phyloP scores from a whole-genome alignment of 768 basidiomycete species.

The Naganishia antarctica region DNA sequence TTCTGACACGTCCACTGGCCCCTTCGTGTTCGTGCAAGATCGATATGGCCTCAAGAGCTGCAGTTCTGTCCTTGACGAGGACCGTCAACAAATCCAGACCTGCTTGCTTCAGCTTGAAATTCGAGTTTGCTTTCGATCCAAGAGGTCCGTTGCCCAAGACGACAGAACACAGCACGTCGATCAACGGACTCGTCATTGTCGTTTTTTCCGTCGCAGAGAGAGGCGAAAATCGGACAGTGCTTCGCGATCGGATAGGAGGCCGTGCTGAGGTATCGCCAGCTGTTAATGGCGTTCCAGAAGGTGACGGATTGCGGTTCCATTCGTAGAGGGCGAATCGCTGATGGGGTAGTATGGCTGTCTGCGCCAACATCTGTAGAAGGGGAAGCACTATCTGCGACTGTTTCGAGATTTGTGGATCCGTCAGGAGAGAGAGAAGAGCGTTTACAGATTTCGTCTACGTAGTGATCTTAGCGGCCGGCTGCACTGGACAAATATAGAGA shows the following conservation, averaged over 20 bases:
- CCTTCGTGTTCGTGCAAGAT: neutral
- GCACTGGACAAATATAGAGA: too few relatives aligned
- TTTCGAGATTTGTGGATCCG: constrained; percentile 21
- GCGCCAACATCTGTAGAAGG: constrained; percentile 42
- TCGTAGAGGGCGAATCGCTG: constrained; percentile 39
- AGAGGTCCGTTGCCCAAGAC: constrained; percentile 10
- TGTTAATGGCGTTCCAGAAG: neutral
- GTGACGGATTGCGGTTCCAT: neutral
- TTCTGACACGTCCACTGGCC: constrained; percentile 10
- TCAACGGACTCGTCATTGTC: neutral
- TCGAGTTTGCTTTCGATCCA: constrained; percentile 13
- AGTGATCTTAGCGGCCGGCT: too few relatives aligned
- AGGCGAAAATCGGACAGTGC: constrained; percentile 10
- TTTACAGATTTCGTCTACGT: constrained; percentile 34
- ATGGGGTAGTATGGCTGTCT: constrained; percentile 37
- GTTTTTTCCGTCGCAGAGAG: neutral
- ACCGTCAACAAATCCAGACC: constrained; percentile 43
- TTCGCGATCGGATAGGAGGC: neutral
- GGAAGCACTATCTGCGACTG: constrained; percentile 40
- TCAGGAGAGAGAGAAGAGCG: constrained; percentile 35
- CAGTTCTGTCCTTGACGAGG: constrained; percentile 34
- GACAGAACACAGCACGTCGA: constrained; percentile 1
- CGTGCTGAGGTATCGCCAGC: too few relatives aligned
- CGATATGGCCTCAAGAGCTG: constrained; percentile 28
- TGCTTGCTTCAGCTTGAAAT: constrained; percentile 39